Evolutionary conservation across 495 filamentous ascomycete genomes (phyloP).

Genomic region (Penicillium malachiteum): DNA sequence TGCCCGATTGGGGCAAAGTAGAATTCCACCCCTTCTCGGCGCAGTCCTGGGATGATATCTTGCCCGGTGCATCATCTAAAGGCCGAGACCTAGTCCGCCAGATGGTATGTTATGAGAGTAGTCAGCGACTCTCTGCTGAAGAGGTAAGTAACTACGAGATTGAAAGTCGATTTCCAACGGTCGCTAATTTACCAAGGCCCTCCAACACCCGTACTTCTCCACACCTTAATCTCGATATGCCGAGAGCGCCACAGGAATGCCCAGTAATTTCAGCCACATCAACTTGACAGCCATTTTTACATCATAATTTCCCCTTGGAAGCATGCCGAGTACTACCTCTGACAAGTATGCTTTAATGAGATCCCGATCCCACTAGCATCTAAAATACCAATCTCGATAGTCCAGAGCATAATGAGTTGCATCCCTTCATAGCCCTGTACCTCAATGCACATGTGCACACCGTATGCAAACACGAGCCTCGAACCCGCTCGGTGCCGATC

Average conservation of each 20-base stretch:
- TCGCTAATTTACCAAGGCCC: constrained; percentile 31
- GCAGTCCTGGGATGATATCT: constrained; percentile 53
- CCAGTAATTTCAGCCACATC: constrained; percentile 2
- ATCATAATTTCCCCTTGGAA: background rate
- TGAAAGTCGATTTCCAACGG: background rate
- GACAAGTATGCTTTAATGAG: background rate
- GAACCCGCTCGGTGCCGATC: background rate
- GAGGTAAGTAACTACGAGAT: constrained; percentile 38
- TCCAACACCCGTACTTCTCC: constrained; percentile 41
- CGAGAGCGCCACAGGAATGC: constrained; percentile 2
- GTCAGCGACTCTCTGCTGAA: constrained; percentile 46
- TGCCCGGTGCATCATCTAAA: constrained; percentile 47
- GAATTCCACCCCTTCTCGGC: constrained; percentile 54
- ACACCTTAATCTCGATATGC: constrained; percentile 13
- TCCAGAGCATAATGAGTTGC: too few species aligned
- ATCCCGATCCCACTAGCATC: background rate
- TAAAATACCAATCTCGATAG: too few species aligned
- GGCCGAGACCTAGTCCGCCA: constrained; percentile 54
- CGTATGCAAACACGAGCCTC: too few species aligned
- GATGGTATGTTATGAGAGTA: constrained; percentile 59
- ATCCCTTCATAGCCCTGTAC: too few species aligned
- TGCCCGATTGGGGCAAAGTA: constrained; percentile 70
- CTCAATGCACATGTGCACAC: too few species aligned
- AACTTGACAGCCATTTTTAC: background rate
- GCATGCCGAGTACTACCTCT: background rate